Evolutionary conservation across 1,284 basidiomycete species (phyloP).

Genomic region (Amylostereum chailletii): DNA sequence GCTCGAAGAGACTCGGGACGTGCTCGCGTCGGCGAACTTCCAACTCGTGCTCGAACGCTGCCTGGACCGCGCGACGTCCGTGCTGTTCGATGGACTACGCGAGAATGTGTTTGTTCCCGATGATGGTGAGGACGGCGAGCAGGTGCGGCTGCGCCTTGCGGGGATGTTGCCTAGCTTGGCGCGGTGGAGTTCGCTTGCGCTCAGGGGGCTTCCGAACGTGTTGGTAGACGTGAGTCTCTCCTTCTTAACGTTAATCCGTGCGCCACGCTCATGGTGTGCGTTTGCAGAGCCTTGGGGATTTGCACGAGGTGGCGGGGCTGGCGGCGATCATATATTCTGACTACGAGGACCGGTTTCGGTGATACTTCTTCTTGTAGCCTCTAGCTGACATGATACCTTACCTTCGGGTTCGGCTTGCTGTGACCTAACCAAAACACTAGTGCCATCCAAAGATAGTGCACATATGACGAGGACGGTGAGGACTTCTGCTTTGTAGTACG

Average conservation of each 20-base stretch:
- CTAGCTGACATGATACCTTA: neutral
- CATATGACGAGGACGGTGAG: too few relatives aligned
- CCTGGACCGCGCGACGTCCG: conserved; percentile 59
- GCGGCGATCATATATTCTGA: conserved; percentile 28
- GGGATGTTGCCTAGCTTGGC: conserved; percentile 72
- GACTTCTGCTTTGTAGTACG: too few relatives aligned
- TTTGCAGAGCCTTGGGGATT: conserved; percentile 20
- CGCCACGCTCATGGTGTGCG: neutral
- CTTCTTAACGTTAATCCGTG: conserved; percentile 7
- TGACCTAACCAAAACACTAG: too few relatives aligned
- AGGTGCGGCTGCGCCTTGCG: conserved; percentile 56
- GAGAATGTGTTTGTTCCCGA: conserved; percentile 42
- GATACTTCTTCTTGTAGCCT: conserved; percentile 10
- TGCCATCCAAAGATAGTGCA: too few relatives aligned
- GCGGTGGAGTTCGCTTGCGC: conserved; percentile 64
- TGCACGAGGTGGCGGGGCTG: conserved; percentile 23
- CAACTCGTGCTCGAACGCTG: conserved; percentile 54
- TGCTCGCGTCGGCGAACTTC: conserved; percentile 66
- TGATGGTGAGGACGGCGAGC: conserved; percentile 23
- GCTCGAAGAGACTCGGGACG: conserved; percentile 58
- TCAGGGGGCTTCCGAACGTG: conserved; percentile 73
- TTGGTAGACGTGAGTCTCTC: conserved; percentile 67
- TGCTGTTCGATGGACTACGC: conserved; percentile 45
- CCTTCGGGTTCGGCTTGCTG: too few relatives aligned
- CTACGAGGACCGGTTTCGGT: conserved; percentile 26